Base-by-base conservation (phyloP, 345 rosid species). In the Pistacia integerrima region DNA sequence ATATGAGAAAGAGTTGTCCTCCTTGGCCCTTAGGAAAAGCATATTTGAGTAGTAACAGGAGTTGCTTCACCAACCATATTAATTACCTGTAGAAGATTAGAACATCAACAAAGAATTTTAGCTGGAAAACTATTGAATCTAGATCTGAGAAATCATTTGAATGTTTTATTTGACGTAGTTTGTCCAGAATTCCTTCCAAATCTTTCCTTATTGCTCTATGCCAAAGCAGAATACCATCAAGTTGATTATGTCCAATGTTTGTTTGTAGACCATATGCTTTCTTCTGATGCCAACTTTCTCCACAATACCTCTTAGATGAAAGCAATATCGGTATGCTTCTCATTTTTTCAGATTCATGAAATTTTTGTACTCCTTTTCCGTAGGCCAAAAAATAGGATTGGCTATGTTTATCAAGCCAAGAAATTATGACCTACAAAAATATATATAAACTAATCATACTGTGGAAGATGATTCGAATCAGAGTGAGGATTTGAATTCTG, bases 61-160 rank as follows among this genome's bases (percentile, higher is more conserved):
- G 16, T 4, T 73, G 18, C 77, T 70, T 30, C 74, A 58, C 58
- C 63, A 75, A 77, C 52, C 35, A 61, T 65, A 58, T 20, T 71
- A 49, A 59, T 64, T 89, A 94, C 97, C 97, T 81, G 79, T 91
- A 91, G 77, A 90, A 88, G 78, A 83, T 79, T 76, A 94, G 77
- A 65, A 94, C 84, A 83, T 90, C 90, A 18, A 84, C 84, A 57
- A 91, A 87, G 80, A 94, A 89, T 75, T 90, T 91, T 64, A 92
- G 75, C 61, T 82, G 85, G 75, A 80, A 84, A 68, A 88, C 63
- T 14, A 82, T 35, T 55, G 87, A 76, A 58, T 83, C 79, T 35
- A 87, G 77, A 75, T 85, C 73, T 60, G 79, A 54, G 46, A 79
- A 84, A 74, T 28, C 80, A 36, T 79, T 83, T 54, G 89, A 87